Conservation (phyloP, 495 filamentous ascomycete species). For the Friedmanniomyces simplex region DNA sequence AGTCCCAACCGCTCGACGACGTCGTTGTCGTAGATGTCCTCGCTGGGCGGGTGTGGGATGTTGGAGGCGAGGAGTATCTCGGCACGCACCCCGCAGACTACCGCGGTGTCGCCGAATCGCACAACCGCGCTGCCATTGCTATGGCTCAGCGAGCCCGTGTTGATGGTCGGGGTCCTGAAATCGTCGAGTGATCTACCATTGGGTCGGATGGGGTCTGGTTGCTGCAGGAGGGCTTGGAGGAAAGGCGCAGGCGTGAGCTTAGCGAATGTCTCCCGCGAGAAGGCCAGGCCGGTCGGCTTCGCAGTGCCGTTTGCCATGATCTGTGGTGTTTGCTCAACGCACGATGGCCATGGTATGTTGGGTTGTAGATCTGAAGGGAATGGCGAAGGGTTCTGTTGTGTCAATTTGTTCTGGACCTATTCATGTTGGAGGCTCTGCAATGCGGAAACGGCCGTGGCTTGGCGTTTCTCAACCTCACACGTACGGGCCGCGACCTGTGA, state of each 20-base stretch:
- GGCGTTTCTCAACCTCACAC: too few relatives aligned
- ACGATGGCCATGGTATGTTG: too few relatives aligned
- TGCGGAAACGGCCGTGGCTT: too few relatives aligned
- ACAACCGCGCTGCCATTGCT: constrained; percentile 82
- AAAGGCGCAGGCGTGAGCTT: constrained; percentile 81
- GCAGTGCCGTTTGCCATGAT: constrained; percentile 16
- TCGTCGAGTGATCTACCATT: constrained; percentile 64
- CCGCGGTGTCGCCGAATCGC: constrained; percentile 76
- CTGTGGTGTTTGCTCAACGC: not conserved
- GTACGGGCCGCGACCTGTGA: too few relatives aligned
- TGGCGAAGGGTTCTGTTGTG: too few relatives aligned
- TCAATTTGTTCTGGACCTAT: too few relatives aligned
- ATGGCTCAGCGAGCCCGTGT: constrained; percentile 73
- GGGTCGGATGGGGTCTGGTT: constrained; percentile 51
- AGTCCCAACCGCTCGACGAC: constrained; percentile 50
- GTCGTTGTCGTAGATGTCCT: constrained; percentile 7
- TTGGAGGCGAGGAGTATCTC: constrained; percentile 67
- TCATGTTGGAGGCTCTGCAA: too few relatives aligned
- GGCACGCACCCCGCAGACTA: constrained; percentile 79
- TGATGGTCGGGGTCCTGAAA: constrained; percentile 58
- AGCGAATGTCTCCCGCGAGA: constrained; percentile 74
- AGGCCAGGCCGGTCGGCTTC: constrained; percentile 43
- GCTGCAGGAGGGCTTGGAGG: constrained; percentile 70
- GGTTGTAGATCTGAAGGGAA: too few relatives aligned
- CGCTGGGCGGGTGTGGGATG: constrained; percentile 44